Evolutionary conservation across 768 basidiomycete species (phyloP), one percentile per base, ranked within the genome.

Genomic region (Kwoniella mangroviensis): DNA sequence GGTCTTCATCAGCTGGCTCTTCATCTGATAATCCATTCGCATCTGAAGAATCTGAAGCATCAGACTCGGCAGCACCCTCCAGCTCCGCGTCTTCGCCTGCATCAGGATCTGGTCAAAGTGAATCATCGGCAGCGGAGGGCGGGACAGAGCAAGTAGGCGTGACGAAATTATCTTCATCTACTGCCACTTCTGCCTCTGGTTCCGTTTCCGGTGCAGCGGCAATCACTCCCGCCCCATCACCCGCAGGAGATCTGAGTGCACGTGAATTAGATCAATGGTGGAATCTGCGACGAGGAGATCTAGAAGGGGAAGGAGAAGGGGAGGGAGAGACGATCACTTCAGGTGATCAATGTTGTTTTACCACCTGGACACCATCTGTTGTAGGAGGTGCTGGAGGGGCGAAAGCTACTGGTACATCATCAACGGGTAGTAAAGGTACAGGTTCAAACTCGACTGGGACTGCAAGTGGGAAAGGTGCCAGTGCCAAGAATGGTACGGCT

Each of bases 301-400:
- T n/a, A n/a, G 22, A 56, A 7, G 21, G 6, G 2, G 43, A 63
- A 43, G 43, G 66, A 34, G 53, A 59, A 40, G 65, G 24, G 19
- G 61, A 52, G 24, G 67, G 52, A n/a, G 61, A 45, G 53, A 79
- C 74, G 1, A 70, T 60, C 7, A 78, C 72, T 24, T 74, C 65
- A 53, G 55, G 69, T 43, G 77, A 73, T 41, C 76, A 79, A 68
- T 81, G 79, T 49, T 81, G 79, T 63, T 77, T 62, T 41, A 81
- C 79, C 2, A 80, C 77, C 42, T 80, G 74, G 73, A 77, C 76
- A 40, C 78, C 78, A 9, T 69, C 68, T 11, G 55, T 79, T 40
- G 62, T 77, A 21, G 71, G 73, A 34, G 75, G 69, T 17, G 22
- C 26, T 10, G 55, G 62, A 40, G 56, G 26, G 40, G 65, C 70